phyloP scores from a whole-genome alignment of 208 protist genomes.

The Crithidia fasciculata region DNA sequence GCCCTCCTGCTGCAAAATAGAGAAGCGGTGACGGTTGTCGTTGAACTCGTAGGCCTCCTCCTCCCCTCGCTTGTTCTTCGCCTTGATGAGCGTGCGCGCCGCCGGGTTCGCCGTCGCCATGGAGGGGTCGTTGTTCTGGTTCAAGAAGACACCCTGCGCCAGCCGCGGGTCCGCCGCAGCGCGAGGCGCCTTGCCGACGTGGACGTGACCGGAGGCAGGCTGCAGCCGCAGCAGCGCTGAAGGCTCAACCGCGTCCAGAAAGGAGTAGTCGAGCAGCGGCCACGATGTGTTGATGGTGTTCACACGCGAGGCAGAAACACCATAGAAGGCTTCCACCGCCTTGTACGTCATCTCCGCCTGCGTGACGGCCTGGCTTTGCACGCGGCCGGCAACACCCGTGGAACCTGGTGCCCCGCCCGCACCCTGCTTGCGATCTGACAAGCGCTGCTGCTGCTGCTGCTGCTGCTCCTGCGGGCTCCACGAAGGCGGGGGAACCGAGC shows the following conservation, averaged over 20 bases:
- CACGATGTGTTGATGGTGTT: conserved; percentile 39
- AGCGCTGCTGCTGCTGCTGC: conserved; percentile 26
- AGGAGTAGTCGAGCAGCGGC: conserved; percentile 66
- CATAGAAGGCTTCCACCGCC: conserved; percentile 58
- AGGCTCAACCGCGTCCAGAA: conserved; percentile 40
- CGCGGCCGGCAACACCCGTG: neutral
- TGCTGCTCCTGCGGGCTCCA: conserved; percentile 10
- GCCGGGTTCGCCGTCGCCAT: conserved; percentile 12
- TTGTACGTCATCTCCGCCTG: conserved; percentile 37
- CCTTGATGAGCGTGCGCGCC: conserved; percentile 78
- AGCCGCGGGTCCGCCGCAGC: conserved; percentile 54
- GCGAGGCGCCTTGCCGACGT: conserved; percentile 36
- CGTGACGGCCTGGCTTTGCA: neutral
- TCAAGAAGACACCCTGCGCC: conserved; percentile 76
- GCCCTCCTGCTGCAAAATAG: conserved; percentile 35
- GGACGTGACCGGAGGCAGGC: conserved; percentile 55
- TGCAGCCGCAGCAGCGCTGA: conserved; percentile 44
- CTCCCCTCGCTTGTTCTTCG: conserved; percentile 85
- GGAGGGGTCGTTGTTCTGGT: conserved; percentile 69
- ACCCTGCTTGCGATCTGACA: neutral
- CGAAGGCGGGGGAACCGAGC: conserved; percentile 7
- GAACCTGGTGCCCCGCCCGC: neutral
- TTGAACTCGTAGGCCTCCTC: conserved; percentile 92
- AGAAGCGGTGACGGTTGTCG: conserved; percentile 41
- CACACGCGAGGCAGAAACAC: conserved; percentile 43